Evolutionary conservation across 2,329 filamentous ascomycete species (phyloP).

Genomic region (Phyllosticta capitalensis): DNA sequence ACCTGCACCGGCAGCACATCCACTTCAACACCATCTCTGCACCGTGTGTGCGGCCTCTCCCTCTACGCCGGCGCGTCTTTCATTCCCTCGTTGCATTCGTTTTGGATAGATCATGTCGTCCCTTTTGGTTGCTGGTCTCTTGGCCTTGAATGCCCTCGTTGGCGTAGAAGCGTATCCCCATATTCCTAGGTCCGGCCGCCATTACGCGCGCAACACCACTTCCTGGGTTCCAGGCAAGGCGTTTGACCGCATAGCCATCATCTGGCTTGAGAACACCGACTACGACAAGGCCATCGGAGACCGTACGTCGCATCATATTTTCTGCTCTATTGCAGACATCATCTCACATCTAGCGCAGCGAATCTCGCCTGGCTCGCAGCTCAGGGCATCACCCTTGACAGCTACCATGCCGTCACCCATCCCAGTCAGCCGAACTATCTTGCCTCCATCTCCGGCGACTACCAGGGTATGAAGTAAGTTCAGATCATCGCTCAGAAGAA

Average conservation of each 20-base stretch:
- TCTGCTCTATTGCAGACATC: neutral
- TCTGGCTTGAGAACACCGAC: constrained; percentile 71
- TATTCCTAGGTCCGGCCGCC: constrained; percentile 39
- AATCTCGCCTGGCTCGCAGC: constrained; percentile 49
- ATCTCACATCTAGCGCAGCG: constrained; percentile 16
- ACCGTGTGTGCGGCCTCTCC: too few relatives aligned
- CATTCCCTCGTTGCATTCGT: neutral
- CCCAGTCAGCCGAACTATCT: constrained; percentile 71
- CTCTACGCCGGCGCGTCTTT: neutral
- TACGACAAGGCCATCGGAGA: constrained; percentile 56
- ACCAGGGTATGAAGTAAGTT: constrained; percentile 53
- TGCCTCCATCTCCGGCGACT: constrained; percentile 58
- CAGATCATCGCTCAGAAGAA: neutral
- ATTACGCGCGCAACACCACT: constrained; percentile 36
- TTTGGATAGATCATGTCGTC: neutral
- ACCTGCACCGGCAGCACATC: too few relatives aligned
- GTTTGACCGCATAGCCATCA: constrained; percentile 62
- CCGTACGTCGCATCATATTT: constrained; percentile 34
- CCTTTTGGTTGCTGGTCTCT: neutral
- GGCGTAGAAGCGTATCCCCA: neutral
- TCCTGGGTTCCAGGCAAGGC: constrained; percentile 48
- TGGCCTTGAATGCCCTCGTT: neutral
- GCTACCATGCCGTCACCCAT: constrained; percentile 53
- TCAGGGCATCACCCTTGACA: constrained; percentile 52
- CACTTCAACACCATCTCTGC: too few relatives aligned